phyloP scores from a whole-genome alignment of 768 basidiomycete genomes.

The Phlebiopsis flavidoalba region DNA sequence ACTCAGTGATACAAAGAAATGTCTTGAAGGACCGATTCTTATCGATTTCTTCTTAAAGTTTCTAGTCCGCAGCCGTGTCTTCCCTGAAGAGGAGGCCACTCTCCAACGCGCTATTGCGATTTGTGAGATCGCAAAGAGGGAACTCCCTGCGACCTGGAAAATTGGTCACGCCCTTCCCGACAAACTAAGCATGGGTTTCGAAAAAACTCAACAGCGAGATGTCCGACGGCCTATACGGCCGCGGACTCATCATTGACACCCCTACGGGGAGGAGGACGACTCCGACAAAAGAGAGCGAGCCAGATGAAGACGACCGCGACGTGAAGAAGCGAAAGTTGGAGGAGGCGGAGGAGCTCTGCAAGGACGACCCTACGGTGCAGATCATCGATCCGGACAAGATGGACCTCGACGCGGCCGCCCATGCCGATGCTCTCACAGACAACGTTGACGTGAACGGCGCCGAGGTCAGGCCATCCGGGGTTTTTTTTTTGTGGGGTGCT shows the following conservation, averaged over 20 bases:
- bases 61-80: constrained; percentile 48
- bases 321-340: constrained; percentile 22
- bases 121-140: constrained; percentile 37
- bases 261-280: neutral
- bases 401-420: constrained; percentile 8
- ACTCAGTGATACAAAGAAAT: constrained; percentile 23
- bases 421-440: constrained; percentile 10
- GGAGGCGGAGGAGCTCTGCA: constrained; percentile 3
- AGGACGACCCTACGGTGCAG: constrained; percentile 7
- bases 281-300: constrained; percentile 1
- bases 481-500: neutral
- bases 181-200: constrained; percentile 44
- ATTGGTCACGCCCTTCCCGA: constrained; percentile 46
- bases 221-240: constrained; percentile 3
- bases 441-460: constrained; percentile 15
- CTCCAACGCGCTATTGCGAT: constrained; percentile 43
- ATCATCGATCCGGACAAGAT: constrained; percentile 11
- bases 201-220: constrained; percentile 42
- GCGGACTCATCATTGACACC: constrained; percentile 9
- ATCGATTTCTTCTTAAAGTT: constrained; percentile 57
- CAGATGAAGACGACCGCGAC: constrained; percentile 22
- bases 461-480: neutral
- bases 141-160: constrained; percentile 45
- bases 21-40: constrained; percentile 48
- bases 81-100: constrained; percentile 48